A percentile compares a stretch with the other conserved stretches of the same genome.
These are phyloP conservation scores for Dactylis glomerata DNA, from an alignment of 176 grass and related monocot species.

Conservation along the genomic window DNA sequence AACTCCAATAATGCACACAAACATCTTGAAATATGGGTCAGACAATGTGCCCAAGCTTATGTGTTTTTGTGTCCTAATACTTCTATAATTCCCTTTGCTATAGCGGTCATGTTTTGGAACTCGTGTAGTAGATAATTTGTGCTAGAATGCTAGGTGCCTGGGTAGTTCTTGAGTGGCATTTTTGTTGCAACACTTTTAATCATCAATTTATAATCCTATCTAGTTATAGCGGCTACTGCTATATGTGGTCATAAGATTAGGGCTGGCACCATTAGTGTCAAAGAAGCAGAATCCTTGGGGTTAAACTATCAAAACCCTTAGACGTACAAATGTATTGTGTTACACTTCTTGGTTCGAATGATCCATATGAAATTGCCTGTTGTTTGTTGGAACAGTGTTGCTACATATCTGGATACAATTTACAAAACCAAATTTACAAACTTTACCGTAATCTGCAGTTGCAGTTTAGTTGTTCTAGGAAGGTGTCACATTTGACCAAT, in stretches of 20 bases:
- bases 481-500: neutral
- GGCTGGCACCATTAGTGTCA: neutral
- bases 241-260: neutral
- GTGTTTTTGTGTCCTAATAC: neutral
- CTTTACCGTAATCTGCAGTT: neutral
- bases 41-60: neutral
- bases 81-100: neutral
- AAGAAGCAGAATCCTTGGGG: neutral
- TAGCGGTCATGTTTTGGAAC: neutral
- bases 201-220: neutral
- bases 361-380: neutral
- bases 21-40: neutral
- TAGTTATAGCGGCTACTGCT: neutral
- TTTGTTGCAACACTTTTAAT: neutral
- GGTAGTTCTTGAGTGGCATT: neutral
- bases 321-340: neutral
- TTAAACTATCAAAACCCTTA: neutral
- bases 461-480: neutral
- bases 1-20: neutral
- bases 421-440: neutral
- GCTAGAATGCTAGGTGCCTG: neutral
- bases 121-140: neutral
- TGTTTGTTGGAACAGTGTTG: neutral
- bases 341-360: neutral
- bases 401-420: neutral